Base-by-base conservation (phyloP, 2,329 filamentous ascomycete species). In the Lachnellula cervina region DNA sequence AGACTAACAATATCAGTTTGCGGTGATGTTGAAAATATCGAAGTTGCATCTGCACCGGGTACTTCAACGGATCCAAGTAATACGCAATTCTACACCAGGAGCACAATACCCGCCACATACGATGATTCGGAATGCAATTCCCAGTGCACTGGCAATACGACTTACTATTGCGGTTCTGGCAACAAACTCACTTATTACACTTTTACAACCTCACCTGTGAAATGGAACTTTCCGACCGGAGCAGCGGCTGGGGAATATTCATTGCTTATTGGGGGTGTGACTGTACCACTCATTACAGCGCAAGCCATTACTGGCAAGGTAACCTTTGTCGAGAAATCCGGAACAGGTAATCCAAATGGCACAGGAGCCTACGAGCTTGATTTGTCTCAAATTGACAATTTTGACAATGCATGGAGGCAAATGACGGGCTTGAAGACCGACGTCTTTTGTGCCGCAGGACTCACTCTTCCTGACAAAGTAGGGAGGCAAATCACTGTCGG, bases 281-380 rank as follows among this genome's bases (percentile, higher is more conserved):
- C 81, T 28, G 78, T 86, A n/a, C 82, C 84, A 28, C 74, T 87
- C 53, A 81, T 87, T 62, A 81, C 80, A 0, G 79, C 79, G 55
- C 76, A 81, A 56, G 75, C 76, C 23, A 73, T 83, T 59, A 84
- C 78, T 49, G 81, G 81, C 52, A 86, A 86, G 65, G 76, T 85
- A 25, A 80, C 77, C 5, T 83, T 86, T 67, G 70, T 85, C 16
- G 82, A 86, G 69, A 86, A 86, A 32, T 54, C 56, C 16, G 82
- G 82, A 23, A 86, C 83, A 11, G 81, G 80, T 4, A 73, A 76
- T 9, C 72, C 77, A 14, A 86, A 84, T 69, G 80, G 80, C 3
- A 87, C 84, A 0, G 85, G 85, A 32, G 80, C 83, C 6, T 88
- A 87, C 62, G 84, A 88, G 62, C 74, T 86, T 32, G 84, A 87